Percentiles rank a stretch among this genome's conserved stretches.
Evolutionary conservation across 148 eudicot genomes (phyloP).

Genomic region (Dysphania ambrosioides): DNA sequence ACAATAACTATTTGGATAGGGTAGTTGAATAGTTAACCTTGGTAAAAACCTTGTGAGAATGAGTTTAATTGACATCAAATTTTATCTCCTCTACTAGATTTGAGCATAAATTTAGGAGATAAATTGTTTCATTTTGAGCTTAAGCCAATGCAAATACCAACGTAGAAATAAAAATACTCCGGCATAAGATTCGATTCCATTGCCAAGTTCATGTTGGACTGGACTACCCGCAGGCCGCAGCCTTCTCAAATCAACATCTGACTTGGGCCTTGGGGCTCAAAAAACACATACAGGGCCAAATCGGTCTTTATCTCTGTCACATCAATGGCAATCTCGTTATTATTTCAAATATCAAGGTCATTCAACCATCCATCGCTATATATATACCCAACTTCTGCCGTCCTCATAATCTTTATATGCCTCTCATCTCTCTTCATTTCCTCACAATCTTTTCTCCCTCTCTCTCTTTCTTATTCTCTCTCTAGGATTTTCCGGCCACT

Average conservation of each 20-base stretch:
- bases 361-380: constrained; percentile 10
- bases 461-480: neutral
- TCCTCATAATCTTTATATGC: constrained; percentile 15
- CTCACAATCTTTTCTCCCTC: neutral
- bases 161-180: no score
- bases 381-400: constrained; percentile 18
- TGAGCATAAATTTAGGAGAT: no score
- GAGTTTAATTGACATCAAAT: no score
- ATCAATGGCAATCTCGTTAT: constrained; percentile 24
- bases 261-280: neutral
- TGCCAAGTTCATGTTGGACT: neutral
- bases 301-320: neutral
- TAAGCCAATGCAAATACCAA: no score
- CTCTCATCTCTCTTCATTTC: constrained; percentile 2
- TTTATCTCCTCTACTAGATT: no score
- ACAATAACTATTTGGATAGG: no score
- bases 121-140: no score
- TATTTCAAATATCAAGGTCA: neutral
- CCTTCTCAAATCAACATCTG: neutral
- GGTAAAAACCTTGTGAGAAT: no score
- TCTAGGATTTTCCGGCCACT: neutral
- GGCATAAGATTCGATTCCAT: no score
- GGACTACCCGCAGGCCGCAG: no score
- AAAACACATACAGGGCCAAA: neutral
- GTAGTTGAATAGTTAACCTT: no score